Evolutionary conservation across 345 rosid genomes (phyloP).

Genomic region (Atalantia buxifolia): DNA sequence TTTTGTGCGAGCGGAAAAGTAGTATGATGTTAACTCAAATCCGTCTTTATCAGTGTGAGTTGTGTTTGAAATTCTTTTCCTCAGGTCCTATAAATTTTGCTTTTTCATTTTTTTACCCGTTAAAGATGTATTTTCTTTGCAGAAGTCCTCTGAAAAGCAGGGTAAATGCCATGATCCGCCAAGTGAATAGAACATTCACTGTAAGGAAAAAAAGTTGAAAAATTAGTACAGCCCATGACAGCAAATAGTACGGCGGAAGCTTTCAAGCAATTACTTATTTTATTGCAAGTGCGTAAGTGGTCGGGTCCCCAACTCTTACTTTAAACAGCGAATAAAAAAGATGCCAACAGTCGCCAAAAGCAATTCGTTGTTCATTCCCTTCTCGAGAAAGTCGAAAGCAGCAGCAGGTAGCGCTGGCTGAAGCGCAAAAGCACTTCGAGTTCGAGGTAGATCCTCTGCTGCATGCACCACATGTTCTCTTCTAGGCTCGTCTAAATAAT

Average conservation of each 20-base stretch:
- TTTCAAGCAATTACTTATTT: neutral
- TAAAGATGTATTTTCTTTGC: no score
- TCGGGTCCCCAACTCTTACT: neutral
- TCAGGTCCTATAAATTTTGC: no score
- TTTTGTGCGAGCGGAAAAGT: no score
- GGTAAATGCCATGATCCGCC: no score
- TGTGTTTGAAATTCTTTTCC: no score
- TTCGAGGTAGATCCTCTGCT: conserved; percentile 7
- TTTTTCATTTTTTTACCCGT: rapidly evolving
- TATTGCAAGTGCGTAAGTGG: neutral
- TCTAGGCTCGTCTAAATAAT: no score
- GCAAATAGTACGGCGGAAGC: neutral
- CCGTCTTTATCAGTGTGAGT: no score
- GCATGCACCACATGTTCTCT: neutral
- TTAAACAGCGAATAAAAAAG: neutral
- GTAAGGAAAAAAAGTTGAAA: no score
- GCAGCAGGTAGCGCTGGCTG: no score
- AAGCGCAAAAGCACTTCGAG: neutral
- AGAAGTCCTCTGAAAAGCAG: no score
- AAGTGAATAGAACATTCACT: no score
- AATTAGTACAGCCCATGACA: neutral
- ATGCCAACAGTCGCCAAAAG: neutral
- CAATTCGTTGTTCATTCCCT: neutral
- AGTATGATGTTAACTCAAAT: no score
- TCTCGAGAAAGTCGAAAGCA: neutral